Conservation (phyloP, 352 stramenopile species). For the Thraustotheca clavata region DNA sequence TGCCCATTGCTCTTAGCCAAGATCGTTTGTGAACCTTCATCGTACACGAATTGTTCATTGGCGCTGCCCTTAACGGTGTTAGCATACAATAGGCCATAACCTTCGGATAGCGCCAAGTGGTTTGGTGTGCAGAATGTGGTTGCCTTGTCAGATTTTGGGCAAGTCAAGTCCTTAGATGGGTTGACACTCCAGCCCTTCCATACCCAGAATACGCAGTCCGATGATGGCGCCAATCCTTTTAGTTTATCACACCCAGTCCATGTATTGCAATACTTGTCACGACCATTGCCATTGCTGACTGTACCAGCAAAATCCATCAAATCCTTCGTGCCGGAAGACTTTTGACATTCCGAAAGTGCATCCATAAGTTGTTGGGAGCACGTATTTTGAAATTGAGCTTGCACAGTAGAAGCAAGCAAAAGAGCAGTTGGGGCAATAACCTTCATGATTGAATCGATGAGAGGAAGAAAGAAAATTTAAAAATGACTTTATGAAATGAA, state of each 20-base stretch:
- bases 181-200: not conserved
- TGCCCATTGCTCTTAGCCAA: not conserved
- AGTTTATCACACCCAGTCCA: not conserved
- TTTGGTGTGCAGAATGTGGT: not conserved
- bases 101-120: not conserved
- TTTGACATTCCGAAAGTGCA: not conserved
- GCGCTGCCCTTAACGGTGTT: not conserved
- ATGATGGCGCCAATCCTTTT: not conserved
- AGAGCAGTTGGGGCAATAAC: not conserved
- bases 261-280: not conserved
- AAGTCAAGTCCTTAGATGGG: not conserved
- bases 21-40: not conserved
- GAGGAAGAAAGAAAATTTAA: not conserved
- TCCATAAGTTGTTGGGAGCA: not conserved
- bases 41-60: constrained; percentile 6
- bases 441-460: constrained; percentile 6
- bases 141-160: not conserved
- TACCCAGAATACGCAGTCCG: not conserved
- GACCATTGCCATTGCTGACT: not conserved
- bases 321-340: not conserved
- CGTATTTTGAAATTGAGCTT: constrained; percentile 1
- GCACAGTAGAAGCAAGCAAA: not conserved
- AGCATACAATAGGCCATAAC: not conserved
- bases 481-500: too few relatives aligned
- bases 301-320: not conserved